Evolutionary conservation across 2,329 filamentous ascomycete species (phyloP).

Genomic region (Ploettnerulaceae sp.): DNA sequence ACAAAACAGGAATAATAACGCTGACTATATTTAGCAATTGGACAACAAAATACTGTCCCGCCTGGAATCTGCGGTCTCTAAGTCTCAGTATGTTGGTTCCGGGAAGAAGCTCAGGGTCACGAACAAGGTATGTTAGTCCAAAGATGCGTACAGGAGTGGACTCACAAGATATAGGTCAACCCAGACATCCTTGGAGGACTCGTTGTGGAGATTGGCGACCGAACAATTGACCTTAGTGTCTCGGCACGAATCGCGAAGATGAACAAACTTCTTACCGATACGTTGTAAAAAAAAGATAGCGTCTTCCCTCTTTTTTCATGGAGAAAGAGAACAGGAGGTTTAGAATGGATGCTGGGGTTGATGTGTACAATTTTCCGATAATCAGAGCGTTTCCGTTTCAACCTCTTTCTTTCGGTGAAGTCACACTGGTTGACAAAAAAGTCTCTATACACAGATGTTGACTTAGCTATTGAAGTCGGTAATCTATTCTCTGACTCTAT

Average conservation of each 20-base stretch:
- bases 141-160: not conserved
- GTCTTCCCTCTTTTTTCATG: too few species aligned
- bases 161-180: conserved; percentile 61
- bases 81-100: conserved; percentile 80
- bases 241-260: conserved; percentile 93
- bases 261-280: conserved; percentile 98
- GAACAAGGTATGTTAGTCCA: conserved; percentile 59
- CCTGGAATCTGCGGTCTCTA: conserved; percentile 81
- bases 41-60: conserved; percentile 81
- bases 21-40: conserved; percentile 55
- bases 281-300: conserved; percentile 72
- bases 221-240: conserved; percentile 96
- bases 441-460: not conserved
- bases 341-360: not conserved
- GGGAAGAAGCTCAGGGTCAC: conserved; percentile 99
- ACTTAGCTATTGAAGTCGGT: not conserved
- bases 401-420: not conserved
- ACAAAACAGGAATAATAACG: not conserved
- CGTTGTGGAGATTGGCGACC: conserved; percentile 93
- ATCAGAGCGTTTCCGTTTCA: conserved; percentile 10
- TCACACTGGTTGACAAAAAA: too few species aligned
- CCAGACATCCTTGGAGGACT: conserved; percentile 90
- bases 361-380: conserved; percentile 11
- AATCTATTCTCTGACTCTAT: conserved; percentile 15
- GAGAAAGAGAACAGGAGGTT: conserved; percentile 26